These are phyloP conservation scores for Entrophospora sp. DNA, from an alignment of 192 early-diverging fungal species.

Conservation along the genomic window DNA sequence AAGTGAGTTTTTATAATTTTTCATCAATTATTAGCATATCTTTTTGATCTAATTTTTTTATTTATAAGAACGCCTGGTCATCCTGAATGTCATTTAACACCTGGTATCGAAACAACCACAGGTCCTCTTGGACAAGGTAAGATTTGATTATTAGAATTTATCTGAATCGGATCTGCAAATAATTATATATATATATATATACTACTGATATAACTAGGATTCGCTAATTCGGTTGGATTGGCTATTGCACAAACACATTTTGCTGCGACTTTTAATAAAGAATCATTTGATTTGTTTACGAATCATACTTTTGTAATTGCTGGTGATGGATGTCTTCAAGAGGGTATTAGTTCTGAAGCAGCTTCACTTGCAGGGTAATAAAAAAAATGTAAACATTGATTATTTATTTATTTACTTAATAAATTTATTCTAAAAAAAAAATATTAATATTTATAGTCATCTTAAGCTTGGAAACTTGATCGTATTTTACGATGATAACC, in stretches of 20 bases:
- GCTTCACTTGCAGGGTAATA: constrained; percentile 84
- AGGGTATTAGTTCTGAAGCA: constrained; percentile 91
- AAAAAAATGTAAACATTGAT: too few species aligned
- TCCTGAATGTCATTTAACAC: constrained; percentile 78
- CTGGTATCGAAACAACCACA: constrained; percentile 93
- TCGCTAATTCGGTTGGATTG: constrained; percentile 87
- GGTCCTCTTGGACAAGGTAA: constrained; percentile 38
- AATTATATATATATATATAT: too few species aligned
- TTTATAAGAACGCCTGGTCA: constrained; percentile 84
- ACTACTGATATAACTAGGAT: constrained; percentile 35
- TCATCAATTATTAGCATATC: too few species aligned
- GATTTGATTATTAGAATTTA: too few species aligned
- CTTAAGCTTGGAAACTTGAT: constrained; percentile 90
- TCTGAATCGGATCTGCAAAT: too few species aligned
- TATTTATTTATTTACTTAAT: too few species aligned
- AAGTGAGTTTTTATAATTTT: too few species aligned
- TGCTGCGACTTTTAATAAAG: constrained; percentile 86
- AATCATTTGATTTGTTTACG: constrained; percentile 76
- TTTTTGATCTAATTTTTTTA: neutral
- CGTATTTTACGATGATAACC: constrained; percentile 92
- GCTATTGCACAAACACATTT: constrained; percentile 83
- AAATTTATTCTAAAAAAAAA: neutral
- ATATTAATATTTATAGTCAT: constrained; percentile 41
- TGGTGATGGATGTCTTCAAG: constrained; percentile 98
- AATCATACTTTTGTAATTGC: constrained; percentile 77